These are phyloP conservation scores for Cardamine occulta DNA, from an alignment of 345 rosid genomes.

Conservation along the genomic window DNA sequence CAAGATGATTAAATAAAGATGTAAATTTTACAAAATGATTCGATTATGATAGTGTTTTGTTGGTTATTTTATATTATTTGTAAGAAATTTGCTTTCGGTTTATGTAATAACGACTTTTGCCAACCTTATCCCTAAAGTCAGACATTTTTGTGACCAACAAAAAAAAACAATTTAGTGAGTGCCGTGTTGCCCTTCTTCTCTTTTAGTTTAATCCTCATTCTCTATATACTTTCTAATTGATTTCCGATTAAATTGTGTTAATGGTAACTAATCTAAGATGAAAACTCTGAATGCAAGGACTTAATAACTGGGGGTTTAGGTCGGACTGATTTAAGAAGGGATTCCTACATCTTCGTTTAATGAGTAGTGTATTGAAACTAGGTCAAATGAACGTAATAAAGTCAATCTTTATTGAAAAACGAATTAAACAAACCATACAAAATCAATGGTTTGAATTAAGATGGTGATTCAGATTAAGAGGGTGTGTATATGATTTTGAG, in stretches of 20 bases:
- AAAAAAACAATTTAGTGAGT: not conserved
- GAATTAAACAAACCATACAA: too few relatives aligned
- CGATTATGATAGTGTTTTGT: not conserved
- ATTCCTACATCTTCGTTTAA: not conserved
- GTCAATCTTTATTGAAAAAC: not conserved
- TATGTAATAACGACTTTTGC: not conserved
- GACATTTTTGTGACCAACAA: conserved; percentile 7
- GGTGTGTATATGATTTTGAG: too few relatives aligned
- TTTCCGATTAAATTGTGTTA: not conserved
- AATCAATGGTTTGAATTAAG: too few relatives aligned
- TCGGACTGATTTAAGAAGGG: not conserved
- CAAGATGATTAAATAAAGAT: not conserved
- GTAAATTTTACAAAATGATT: not conserved
- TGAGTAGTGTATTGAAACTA: not conserved
- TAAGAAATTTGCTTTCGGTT: conserved; percentile 19
- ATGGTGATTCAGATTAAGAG: too few relatives aligned
- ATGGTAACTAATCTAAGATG: not conserved
- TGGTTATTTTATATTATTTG: too few relatives aligned
- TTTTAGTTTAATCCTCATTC: not conserved
- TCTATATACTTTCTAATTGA: not conserved
- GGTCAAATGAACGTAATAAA: not conserved
- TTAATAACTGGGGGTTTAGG: not conserved
- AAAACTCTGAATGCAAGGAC: not conserved
- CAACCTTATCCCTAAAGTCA: conserved; percentile 34
- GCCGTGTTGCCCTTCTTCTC: conserved; percentile 23